phyloP scores from a whole-genome alignment of 129 eudicot species.

The Erigeron canadensis region DNA sequence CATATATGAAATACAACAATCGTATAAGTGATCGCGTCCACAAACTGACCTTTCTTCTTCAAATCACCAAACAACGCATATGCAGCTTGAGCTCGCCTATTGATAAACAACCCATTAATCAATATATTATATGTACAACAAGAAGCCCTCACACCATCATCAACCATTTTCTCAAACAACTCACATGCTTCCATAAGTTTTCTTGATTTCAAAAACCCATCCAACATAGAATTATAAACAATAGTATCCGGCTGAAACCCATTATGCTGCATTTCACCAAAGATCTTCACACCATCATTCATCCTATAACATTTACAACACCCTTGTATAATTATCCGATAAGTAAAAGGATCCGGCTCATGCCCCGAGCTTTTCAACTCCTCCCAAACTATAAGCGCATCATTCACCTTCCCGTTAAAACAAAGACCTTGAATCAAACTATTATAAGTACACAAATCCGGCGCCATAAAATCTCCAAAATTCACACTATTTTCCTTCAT shows the following conservation, averaged over 20 bases:
- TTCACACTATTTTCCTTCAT: slow-evolving; percentile 56
- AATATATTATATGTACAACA: slow-evolving; percentile 78
- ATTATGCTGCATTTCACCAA: slow-evolving; percentile 74
- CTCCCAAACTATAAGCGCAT: slow-evolving; percentile 78
- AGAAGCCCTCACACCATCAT: slow-evolving; percentile 70
- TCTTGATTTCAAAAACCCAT: slow-evolving; percentile 76
- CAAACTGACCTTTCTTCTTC: slow-evolving; percentile 83
- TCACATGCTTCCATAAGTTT: slow-evolving; percentile 76
- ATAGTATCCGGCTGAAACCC: slow-evolving; percentile 66
- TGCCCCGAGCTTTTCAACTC: slow-evolving; percentile 86
- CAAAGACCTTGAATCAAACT: slow-evolving; percentile 81
- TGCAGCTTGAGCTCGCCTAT: slow-evolving; percentile 73
- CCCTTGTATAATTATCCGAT: slow-evolving; percentile 82
- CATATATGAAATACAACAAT: slow-evolving; percentile 67
- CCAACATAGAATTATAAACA: slow-evolving; percentile 77
- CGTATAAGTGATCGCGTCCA: slow-evolving; percentile 72
- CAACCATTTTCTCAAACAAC: slow-evolving; percentile 82
- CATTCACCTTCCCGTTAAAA: slow-evolving; percentile 70
- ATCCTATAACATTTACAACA: slow-evolving; percentile 72
- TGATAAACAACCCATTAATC: slow-evolving; percentile 76
- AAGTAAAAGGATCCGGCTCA: slow-evolving; percentile 77
- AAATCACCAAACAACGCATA: slow-evolving; percentile 66
- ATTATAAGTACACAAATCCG: slow-evolving; percentile 87
- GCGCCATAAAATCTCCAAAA: slow-evolving; percentile 29
- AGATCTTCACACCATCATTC: slow-evolving; percentile 62